These are phyloP conservation scores for Stachybotrys echinatus DNA, from an alignment of 2,329 filamentous ascomycete genomes.

Conservation along the genomic window DNA sequence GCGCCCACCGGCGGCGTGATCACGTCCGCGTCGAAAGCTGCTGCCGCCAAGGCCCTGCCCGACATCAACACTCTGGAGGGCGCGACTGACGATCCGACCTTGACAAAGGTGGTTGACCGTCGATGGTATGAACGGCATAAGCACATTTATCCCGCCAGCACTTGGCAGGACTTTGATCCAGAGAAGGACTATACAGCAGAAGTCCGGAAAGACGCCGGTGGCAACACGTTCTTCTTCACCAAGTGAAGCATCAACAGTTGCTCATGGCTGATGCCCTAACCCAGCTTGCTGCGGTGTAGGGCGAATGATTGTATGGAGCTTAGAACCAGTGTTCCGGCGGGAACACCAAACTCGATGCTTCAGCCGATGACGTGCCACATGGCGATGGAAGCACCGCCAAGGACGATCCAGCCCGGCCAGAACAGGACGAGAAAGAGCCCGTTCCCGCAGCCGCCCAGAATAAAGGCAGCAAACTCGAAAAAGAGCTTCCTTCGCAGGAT, in stretches of 20 bases:
- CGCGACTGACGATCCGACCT: slow-evolving; percentile 65
- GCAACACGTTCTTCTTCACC: slow-evolving; percentile 89
- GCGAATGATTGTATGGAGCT: not conserved
- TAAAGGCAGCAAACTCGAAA: slow-evolving; percentile 45
- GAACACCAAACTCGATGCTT: slow-evolving; percentile 5
- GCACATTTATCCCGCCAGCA: slow-evolving; percentile 93
- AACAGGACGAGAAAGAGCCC: slow-evolving; percentile 44
- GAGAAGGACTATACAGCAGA: slow-evolving; percentile 77
- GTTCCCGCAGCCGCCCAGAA: slow-evolving; percentile 44
- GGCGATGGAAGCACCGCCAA: slow-evolving; percentile 30
- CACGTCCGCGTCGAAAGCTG: slow-evolving; percentile 28
- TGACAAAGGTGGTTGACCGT: slow-evolving; percentile 92
- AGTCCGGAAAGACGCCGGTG: slow-evolving; percentile 75
- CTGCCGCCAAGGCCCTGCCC: slow-evolving; percentile 32
- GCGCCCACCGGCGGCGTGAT: slow-evolving; percentile 16
- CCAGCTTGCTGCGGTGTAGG: too few species aligned
- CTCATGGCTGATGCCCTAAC: too few species aligned
- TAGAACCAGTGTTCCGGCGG: not conserved
- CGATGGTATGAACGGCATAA: slow-evolving; percentile 98
- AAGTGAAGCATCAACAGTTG: slow-evolving; percentile 20
- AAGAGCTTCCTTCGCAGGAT: slow-evolving; percentile 41
- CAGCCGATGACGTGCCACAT: slow-evolving; percentile 28
- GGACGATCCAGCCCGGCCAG: slow-evolving; percentile 52
- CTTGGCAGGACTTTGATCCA: slow-evolving; percentile 93
- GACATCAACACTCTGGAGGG: slow-evolving; percentile 65